Percentiles rank a stretch among this genome's conserved stretches.
phyloP scores from a whole-genome alignment of 2,329 filamentous ascomycete genomes.

The Acarospora socialis region DNA sequence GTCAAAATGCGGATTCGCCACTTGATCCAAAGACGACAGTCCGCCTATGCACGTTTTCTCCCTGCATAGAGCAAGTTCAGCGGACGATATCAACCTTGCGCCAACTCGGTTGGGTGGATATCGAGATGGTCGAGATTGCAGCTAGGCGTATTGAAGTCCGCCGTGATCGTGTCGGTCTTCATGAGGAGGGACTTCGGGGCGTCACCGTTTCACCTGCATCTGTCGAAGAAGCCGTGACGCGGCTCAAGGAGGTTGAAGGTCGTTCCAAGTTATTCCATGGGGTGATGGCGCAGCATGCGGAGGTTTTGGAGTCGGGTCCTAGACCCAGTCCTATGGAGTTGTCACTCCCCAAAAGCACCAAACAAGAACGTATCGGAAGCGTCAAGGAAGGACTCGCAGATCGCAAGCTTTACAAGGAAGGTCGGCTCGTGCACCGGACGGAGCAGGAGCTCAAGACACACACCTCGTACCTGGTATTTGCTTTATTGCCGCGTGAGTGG shows the following conservation, averaged over 20 bases:
- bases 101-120: constrained; percentile 73
- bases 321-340: constrained; percentile 10
- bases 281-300: too few relatives aligned
- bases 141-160: constrained; percentile 68
- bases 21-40: constrained; percentile 59
- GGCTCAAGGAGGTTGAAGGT: constrained; percentile 59
- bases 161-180: constrained; percentile 64
- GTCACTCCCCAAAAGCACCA: background rate
- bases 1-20: too few relatives aligned
- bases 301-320: constrained; percentile 19
- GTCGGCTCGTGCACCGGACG: constrained; percentile 61
- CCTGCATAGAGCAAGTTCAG: constrained; percentile 92
- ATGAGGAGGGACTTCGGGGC: constrained; percentile 51
- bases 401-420: constrained; percentile 54
- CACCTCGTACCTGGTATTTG: constrained; percentile 94
- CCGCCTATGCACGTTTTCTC: constrained; percentile 86
- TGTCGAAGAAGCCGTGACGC: constrained; percentile 63
- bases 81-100: constrained; percentile 71
- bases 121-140: constrained; percentile 81
- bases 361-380: constrained; percentile 14
- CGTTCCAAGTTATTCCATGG: constrained; percentile 54
- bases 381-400: constrained; percentile 18
- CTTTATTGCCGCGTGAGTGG: constrained; percentile 77
- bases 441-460: constrained; percentile 89
- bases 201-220: constrained; percentile 55